These are phyloP conservation scores for Pleurotus pulmonarius DNA, from an alignment of 768 basidiomycete species.

Conservation along the genomic window DNA sequence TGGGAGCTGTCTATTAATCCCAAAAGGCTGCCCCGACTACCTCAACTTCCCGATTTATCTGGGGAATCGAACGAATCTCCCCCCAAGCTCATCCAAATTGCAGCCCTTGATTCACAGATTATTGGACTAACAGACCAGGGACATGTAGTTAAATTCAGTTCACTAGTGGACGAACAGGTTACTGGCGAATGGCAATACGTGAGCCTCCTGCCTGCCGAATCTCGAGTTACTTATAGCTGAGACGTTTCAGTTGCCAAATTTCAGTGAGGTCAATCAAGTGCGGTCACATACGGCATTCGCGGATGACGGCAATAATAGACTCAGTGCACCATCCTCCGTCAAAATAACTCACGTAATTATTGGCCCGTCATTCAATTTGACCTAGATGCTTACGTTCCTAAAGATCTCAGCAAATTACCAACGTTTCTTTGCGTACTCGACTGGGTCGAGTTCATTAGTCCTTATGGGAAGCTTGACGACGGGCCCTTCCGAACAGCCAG, in stretches of 20 bases:
- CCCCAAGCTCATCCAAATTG: slow-evolving; percentile 65
- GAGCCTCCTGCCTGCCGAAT: slow-evolving; percentile 19
- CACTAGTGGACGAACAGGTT: slow-evolving; percentile 37
- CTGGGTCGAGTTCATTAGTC: slow-evolving; percentile 65
- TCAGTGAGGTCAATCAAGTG: slow-evolving; percentile 60
- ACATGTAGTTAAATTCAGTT: slow-evolving; percentile 65
- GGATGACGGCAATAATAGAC: slow-evolving; percentile 18
- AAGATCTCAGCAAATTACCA: slow-evolving; percentile 84
- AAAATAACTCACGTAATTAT: slow-evolving; percentile 71
- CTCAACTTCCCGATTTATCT: slow-evolving; percentile 50
- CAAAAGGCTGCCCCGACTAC: slow-evolving; percentile 54
- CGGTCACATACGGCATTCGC: slow-evolving; percentile 41
- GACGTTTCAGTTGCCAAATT: slow-evolving; percentile 58
- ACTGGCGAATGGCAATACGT: slow-evolving; percentile 71
- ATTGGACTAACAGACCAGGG: slow-evolving; percentile 80
- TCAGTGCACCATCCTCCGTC: slow-evolving; percentile 41
- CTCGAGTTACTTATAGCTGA: slow-evolving; percentile 2
- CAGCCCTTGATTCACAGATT: slow-evolving; percentile 68
- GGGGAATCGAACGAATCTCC: slow-evolving; percentile 19
- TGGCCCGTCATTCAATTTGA: slow-evolving; percentile 3
- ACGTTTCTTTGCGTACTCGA: slow-evolving; percentile 81
- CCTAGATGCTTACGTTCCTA: slow-evolving; percentile 17
- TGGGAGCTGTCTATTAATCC: slow-evolving; percentile 60
- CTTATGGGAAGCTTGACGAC: slow-evolving; percentile 63
- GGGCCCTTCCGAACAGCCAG: slow-evolving; percentile 40